Base-by-base conservation (phyloP, 306 rosid genomes). In the Abrus precatorius region DNA sequence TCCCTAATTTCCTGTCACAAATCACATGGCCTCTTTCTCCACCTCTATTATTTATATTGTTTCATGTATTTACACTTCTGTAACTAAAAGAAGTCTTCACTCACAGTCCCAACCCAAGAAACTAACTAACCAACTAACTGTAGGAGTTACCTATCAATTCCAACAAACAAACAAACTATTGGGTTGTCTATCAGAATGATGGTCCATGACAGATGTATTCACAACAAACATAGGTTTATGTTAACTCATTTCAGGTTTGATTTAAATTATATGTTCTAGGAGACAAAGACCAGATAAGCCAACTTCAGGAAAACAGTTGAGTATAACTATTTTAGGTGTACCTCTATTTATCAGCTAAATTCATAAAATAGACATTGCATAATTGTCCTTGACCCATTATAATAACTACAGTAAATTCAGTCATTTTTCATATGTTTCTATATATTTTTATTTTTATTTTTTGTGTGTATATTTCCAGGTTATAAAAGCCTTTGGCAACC, bases 401-500 rank as follows among this genome's bases (percentile, higher is more conserved):
- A 48, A 14, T 48, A 47, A 66, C 71, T 66, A 12, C 3, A 14
- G 75, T 47, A 41, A 60, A 40, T 70, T 69, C 7, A 3, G 62
- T 44, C 30, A 68, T 49, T 81, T 64, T 65, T 36, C 47, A 20
- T 67, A 9, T 59, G 33, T 69, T 65, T 59, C 45, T 60, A 49
- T 11, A 56, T 63, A 48, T 44, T n/a, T 36, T 0, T 36, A 36
- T 36, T 2, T 36, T 36, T 67, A 45, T 70, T 69, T 27, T 69
- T 75, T 81, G 78, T 30, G 52, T 67, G 28, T 82, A 10, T 52
- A 72, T 81, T 86, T 87, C 63, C 97, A 95, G 99, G 94, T 95
- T 85, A 73, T 95, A 76, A 87, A 89, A 85, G 91, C 97, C 83
- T 95, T 95, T 78, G 95, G 93, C 71, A 77, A 88, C 80, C 92